Evolutionary conservation across 768 basidiomycete species (phyloP).

Genomic region (Mycena pura): DNA sequence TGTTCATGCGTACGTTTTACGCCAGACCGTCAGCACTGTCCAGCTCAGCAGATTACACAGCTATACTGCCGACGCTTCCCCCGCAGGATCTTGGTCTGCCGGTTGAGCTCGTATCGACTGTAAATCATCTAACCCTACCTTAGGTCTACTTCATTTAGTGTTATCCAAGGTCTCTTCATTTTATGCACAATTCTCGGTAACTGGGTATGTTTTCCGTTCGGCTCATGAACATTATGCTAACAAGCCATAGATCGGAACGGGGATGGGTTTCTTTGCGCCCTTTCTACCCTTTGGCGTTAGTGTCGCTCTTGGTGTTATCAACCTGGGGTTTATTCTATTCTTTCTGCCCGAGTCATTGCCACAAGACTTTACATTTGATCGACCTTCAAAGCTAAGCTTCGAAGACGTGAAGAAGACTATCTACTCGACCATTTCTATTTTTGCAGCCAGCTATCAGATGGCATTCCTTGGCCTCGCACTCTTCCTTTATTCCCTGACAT

Average conservation of each 20-base stretch:
- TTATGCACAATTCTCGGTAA: conserved; percentile 16
- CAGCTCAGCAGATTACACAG: conserved; percentile 3
- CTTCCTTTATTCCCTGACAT: conserved; percentile 24
- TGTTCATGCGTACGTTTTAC: conserved; percentile 15
- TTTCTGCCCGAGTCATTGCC: conserved; percentile 26
- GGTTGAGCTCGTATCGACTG: too few relatives aligned
- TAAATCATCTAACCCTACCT: background rate
- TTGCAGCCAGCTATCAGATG: conserved; percentile 1
- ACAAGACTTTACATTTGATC: conserved; percentile 10
- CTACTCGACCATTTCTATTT: conserved; percentile 11
- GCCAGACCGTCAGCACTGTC: background rate
- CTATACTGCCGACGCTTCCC: conserved; percentile 23
- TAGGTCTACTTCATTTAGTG: conserved; percentile 21
- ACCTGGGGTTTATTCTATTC: conserved; percentile 18
- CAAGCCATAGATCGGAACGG: conserved; percentile 13
- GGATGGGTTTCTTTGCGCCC: conserved; percentile 13
- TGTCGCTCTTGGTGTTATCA: conserved; percentile 2
- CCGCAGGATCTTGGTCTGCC: conserved; percentile 23
- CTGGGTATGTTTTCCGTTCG: background rate
- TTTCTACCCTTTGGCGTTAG: conserved; percentile 13
- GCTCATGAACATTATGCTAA: background rate
- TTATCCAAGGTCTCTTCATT: conserved; percentile 21
- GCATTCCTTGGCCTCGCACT: conserved; percentile 16
- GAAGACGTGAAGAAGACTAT: conserved; percentile 20
- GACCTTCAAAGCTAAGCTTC: conserved; percentile 9